Conservation (phyloP, 2,329 filamentous ascomycete species). For the Monosporascus sp. region DNA sequence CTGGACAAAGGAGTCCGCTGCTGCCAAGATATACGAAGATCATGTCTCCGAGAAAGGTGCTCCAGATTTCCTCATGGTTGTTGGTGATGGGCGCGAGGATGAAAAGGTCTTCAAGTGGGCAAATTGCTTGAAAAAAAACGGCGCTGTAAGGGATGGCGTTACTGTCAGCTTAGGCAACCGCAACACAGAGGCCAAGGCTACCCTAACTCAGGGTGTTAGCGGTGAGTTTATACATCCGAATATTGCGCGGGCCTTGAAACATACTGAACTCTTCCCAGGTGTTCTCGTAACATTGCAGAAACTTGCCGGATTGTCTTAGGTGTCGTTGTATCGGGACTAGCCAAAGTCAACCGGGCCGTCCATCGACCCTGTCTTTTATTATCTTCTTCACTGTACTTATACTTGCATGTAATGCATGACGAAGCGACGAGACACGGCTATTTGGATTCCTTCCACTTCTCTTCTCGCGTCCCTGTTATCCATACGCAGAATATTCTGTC, state of each 20-base stretch:
- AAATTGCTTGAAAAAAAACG: slow-evolving; percentile 62
- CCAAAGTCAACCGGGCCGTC: background rate
- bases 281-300: slow-evolving; percentile 50
- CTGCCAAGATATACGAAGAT: slow-evolving; percentile 64
- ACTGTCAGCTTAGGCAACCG: slow-evolving; percentile 83
- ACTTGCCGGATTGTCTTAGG: slow-evolving; percentile 37
- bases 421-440: background rate
- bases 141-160: slow-evolving; percentile 62
- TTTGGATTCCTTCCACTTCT: background rate
- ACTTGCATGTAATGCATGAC: background rate
- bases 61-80: slow-evolving; percentile 82
- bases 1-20: slow-evolving; percentile 84
- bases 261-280: slow-evolving; percentile 28
- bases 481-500: background rate
- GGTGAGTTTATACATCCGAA: slow-evolving; percentile 50
- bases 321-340: background rate
- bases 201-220: slow-evolving; percentile 85
- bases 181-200: slow-evolving; percentile 82
- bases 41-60: slow-evolving; percentile 30
- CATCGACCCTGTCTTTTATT: background rate
- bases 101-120: slow-evolving; percentile 95
- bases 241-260: background rate
- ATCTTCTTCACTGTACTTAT: slow-evolving; percentile 15
- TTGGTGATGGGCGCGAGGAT: slow-evolving; percentile 88
- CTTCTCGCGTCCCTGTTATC: background rate